Evolutionary conservation across 148 eudicot genomes (phyloP).

Genomic region (Rhododendron griersonianum): DNA sequence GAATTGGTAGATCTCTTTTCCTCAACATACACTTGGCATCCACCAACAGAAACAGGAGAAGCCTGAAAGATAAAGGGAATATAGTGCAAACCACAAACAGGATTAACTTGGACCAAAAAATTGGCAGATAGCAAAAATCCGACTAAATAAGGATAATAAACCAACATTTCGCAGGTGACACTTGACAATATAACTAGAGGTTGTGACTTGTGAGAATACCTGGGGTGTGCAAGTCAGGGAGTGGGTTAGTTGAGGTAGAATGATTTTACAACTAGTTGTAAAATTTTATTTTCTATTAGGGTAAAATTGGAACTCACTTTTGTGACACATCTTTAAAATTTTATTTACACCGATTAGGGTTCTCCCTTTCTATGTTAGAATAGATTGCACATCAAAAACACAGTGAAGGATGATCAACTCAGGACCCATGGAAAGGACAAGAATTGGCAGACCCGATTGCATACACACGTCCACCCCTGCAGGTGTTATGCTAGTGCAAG

Average conservation of each 20-base stretch:
- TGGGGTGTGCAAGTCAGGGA: no score
- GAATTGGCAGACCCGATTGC: background rate
- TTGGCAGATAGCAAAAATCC: background rate
- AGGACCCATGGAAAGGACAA: background rate
- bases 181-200: no score
- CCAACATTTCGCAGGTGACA: background rate
- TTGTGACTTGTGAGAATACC: no score
- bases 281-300: no score
- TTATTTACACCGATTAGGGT: no score
- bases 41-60: slow-evolving; percentile 52
- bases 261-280: no score
- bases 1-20: slow-evolving; percentile 74
- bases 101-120: background rate
- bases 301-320: no score
- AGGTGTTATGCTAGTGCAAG: background rate
- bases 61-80: slow-evolving; percentile 12
- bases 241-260: no score
- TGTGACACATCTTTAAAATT: no score
- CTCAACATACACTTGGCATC: slow-evolving; percentile 63
- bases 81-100: background rate
- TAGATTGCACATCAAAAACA: background rate
- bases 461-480: background rate
- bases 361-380: no score
- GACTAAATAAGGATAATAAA: background rate
- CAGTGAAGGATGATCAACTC: background rate